These are phyloP conservation scores for Coniophora puteana DNA, from an alignment of 1,284 basidiomycete genomes.

Conservation along the genomic window DNA sequence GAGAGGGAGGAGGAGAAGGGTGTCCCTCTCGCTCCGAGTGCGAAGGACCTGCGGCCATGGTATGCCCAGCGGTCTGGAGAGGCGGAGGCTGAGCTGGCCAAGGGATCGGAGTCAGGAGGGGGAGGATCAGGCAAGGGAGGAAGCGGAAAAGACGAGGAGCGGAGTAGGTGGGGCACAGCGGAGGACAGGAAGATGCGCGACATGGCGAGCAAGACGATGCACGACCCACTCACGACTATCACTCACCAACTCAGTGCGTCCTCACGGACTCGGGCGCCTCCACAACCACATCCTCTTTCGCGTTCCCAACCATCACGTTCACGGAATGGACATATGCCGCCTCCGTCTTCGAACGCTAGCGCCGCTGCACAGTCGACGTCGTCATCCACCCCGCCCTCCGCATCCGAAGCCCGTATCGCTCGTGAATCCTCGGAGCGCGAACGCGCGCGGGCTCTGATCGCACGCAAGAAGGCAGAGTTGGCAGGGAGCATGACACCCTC, in stretches of 20 bases:
- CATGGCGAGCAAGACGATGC: constrained; percentile 52
- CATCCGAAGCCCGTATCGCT: constrained; percentile 41
- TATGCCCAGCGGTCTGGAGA: constrained; percentile 43
- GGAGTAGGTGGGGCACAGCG: constrained; percentile 3
- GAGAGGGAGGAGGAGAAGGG: constrained; percentile 63
- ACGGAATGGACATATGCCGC: constrained; percentile 9
- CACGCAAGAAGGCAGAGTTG: constrained; percentile 57
- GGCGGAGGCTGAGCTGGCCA: constrained; percentile 22
- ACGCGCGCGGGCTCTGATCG: constrained; percentile 66
- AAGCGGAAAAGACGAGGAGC: too few relatives aligned
- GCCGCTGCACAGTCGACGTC: constrained; percentile 17
- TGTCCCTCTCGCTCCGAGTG: constrained; percentile 64
- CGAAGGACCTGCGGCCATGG: constrained; percentile 76
- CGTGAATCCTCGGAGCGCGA: constrained; percentile 72
- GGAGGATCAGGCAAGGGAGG: constrained; percentile 9
- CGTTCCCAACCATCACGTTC: constrained; percentile 8
- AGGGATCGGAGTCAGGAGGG: constrained; percentile 33
- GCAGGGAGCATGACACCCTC: constrained; percentile 66
- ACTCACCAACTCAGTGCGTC: constrained; percentile 53
- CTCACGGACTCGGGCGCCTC: constrained; percentile 12
- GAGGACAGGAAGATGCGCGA: constrained; percentile 71
- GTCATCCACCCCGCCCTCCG: constrained; percentile 15
- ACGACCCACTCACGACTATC: constrained; percentile 73
- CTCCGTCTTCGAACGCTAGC: constrained; percentile 21
- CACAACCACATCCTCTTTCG: constrained; percentile 3